These are phyloP conservation scores for Cunninghamia lanceolata DNA, from an alignment of 75 land plant genomes.

Conservation along the genomic window DNA sequence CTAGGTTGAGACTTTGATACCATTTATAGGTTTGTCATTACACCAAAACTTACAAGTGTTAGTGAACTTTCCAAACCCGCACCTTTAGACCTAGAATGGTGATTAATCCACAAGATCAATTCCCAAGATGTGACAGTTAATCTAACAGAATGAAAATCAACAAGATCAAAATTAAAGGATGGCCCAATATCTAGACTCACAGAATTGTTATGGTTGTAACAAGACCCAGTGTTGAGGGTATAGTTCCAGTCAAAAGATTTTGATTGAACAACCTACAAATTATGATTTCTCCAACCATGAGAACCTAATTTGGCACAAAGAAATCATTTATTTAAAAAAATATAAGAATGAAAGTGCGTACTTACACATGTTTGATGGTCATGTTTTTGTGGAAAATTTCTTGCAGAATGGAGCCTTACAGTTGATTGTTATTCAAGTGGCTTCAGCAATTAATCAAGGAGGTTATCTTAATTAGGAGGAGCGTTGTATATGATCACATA, in stretches of 20 bases:
- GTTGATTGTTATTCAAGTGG: constrained; percentile 71
- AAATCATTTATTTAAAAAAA: background rate
- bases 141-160: too few species aligned
- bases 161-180: too few species aligned
- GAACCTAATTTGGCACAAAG: too few species aligned
- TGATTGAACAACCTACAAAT: background rate
- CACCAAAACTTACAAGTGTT: too few species aligned
- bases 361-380: constrained; percentile 66
- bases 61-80: too few species aligned
- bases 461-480: background rate
- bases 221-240: background rate
- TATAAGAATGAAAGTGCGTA: background rate
- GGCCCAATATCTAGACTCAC: constrained; percentile 12
- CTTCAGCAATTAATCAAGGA: constrained; percentile 23
- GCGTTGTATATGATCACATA: background rate
- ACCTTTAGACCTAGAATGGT: too few species aligned
- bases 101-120: background rate
- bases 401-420: constrained; percentile 52
- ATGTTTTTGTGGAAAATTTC: constrained; percentile 53
- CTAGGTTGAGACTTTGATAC: too few species aligned
- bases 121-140: too few species aligned
- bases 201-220: background rate
- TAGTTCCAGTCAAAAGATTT: background rate
- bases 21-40: too few species aligned
- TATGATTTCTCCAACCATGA: too few species aligned